These are phyloP conservation scores for Pythium phragmitis DNA, from an alignment of 352 stramenopile genomes.

Conservation along the genomic window DNA sequence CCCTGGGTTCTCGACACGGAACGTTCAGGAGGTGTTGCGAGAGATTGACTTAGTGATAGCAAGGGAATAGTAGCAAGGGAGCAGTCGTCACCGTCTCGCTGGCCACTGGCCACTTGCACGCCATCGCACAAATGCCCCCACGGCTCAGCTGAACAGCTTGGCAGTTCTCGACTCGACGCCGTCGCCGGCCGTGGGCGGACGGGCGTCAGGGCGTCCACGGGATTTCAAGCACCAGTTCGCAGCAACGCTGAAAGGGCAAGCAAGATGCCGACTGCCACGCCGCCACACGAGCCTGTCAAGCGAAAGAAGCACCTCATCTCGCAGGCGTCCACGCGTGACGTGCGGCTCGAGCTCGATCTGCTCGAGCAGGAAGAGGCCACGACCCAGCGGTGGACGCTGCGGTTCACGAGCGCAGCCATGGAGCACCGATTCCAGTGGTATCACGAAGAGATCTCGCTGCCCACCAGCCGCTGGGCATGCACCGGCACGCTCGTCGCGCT, in stretches of 20 bases:
- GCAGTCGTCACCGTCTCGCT: not conserved
- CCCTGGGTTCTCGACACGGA: not conserved
- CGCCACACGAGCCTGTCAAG: not conserved
- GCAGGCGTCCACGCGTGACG: constrained; percentile 42
- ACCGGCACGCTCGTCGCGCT: constrained; percentile 34
- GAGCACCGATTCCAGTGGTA: constrained; percentile 61
- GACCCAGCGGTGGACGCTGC: constrained; percentile 45
- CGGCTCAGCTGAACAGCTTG: not conserved
- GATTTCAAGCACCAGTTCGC: too few species aligned
- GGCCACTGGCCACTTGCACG: constrained; percentile 1
- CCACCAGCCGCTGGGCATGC: constrained; percentile 37
- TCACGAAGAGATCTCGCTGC: constrained; percentile 49
- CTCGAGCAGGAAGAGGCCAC: constrained; percentile 42
- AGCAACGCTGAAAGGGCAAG: too few species aligned
- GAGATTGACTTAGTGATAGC: not conserved
- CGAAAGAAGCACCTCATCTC: constrained; percentile 44
- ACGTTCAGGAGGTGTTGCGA: constrained; percentile 22
- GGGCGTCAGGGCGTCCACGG: too few species aligned
- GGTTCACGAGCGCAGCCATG: constrained; percentile 43
- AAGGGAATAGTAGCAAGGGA: too few species aligned
- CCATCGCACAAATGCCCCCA: constrained; percentile 1
- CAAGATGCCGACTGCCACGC: not conserved
- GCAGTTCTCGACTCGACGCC: constrained; percentile 2
- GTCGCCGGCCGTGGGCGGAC: not conserved
- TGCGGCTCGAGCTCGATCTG: constrained; percentile 48